Evolutionary conservation across 805 yeast species (phyloP), one percentile per base, ranked within the genome.

Genomic region (Nakazawaea siamensis): DNA sequence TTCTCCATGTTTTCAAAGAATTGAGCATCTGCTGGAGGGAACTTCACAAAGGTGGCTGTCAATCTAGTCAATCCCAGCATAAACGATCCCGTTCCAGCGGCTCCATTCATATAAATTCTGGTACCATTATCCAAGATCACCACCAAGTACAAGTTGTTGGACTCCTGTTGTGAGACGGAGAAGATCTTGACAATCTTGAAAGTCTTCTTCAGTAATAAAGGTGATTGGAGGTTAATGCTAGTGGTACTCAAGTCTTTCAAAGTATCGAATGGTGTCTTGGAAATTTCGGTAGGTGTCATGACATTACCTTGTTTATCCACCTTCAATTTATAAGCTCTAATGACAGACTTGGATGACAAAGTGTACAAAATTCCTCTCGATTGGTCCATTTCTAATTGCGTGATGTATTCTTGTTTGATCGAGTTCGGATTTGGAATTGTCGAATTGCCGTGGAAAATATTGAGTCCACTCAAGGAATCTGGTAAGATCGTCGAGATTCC

Each of bases 41-140:
- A 66, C 21, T 70, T 58, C 13, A 62, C 62, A 48, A 53, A 45
- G 45, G 60, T 50, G 35, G 73, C 58, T 34, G 57, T 44, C 37
- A 49, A 48, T 58, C 51, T 50, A 55, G 35, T 55, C 62, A 46
- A 34, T 24, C 24, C 16, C 21, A 20, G 26, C 10, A 10, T 8
- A 20, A 8, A 8, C 10, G 23, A 20, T 10, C 7, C 10, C 7
- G 10, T 20, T 5, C 26, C 13, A 10, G 31, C 14, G 48, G 67
- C 43, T 29, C 83, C 74, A 43, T 76, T 71, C 33, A 79, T 54
- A 41, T 73, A 78, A 18, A 87, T 62, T 45, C 97, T 71, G 45
- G 84, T 82, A n/a, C 97, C 96, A 42, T 77, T 80, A 31, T 75
- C 66, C 0, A 95, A 84, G 12, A 83, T 67, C 0, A 94, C 94